Conservation (phyloP, 177 flowering plant species). For the Tripterygium wilfordii region DNA sequence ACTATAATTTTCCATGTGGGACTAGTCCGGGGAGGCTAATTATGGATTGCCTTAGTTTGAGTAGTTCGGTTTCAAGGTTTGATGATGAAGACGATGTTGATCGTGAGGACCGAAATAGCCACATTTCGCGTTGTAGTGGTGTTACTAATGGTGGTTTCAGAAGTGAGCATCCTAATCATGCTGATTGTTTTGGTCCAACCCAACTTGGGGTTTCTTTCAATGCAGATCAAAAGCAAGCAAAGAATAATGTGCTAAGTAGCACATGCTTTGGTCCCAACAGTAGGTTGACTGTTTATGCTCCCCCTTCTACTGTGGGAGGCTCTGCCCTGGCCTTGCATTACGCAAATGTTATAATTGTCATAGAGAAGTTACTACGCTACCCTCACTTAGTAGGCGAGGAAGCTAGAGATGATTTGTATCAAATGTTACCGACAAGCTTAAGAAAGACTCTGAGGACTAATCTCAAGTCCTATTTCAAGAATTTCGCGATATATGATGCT, state of each 20-base stretch:
- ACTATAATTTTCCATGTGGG: conserved; percentile 62
- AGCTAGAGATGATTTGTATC: conserved; percentile 93
- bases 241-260: conserved; percentile 11
- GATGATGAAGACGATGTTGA: conserved; percentile 45
- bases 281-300: conserved; percentile 40
- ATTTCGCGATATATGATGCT: conserved; percentile 84
- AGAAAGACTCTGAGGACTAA: conserved; percentile 50
- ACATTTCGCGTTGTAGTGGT: conserved; percentile 32
- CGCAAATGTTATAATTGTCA: conserved; percentile 85
- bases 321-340: conserved; percentile 92
- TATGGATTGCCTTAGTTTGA: conserved; percentile 77
- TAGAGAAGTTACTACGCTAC: conserved; percentile 90
- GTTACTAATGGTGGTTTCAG: conserved; percentile 24
- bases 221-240: conserved; percentile 32
- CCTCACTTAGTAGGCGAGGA: conserved; percentile 97
- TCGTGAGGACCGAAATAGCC: conserved; percentile 33
- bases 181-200: conserved; percentile 27
- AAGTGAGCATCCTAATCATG: conserved; percentile 27
- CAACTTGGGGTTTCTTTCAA: conserved; percentile 19
- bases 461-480: conserved; percentile 65
- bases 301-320: conserved; percentile 81
- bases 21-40: conserved; percentile 71
- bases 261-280: conserved; percentile 46
- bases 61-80: conserved; percentile 57
- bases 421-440: conserved; percentile 90